Evolutionary conservation across 768 basidiomycete genomes (phyloP).

Genomic region (Lentinula guzmanii): DNA sequence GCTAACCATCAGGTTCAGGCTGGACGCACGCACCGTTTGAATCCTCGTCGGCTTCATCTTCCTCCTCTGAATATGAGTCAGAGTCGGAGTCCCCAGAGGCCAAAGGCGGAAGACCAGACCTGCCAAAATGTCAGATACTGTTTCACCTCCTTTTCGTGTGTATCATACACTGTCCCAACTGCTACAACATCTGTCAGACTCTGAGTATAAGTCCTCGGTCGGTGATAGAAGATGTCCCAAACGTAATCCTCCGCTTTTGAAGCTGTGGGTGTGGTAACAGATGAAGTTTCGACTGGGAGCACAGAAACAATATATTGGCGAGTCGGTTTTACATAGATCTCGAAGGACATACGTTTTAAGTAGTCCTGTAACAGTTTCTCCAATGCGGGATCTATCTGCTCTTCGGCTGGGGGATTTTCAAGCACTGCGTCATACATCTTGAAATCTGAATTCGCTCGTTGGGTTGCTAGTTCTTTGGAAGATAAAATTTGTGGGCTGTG

Average conservation of each 20-base stretch:
- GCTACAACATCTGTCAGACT: conserved; percentile 39
- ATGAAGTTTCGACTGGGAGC: conserved; percentile 12
- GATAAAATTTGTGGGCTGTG: conserved; percentile 53
- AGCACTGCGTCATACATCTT: conserved; percentile 72
- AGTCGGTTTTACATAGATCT: not conserved
- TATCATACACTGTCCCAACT: conserved; percentile 58
- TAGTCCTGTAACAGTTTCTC: conserved; percentile 78
- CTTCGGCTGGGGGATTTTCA: conserved; percentile 18
- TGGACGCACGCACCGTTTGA: conserved; percentile 56
- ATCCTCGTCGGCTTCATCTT: conserved; percentile 78
- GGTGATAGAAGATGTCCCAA: conserved; percentile 80
- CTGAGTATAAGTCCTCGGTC: conserved; percentile 53
- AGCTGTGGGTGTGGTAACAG: conserved; percentile 5
- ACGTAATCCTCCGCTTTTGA: conserved; percentile 56
- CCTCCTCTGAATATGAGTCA: conserved; percentile 58
- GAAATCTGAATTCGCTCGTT: conserved; percentile 33
- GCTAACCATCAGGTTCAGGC: not conserved
- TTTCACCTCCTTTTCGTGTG: not conserved
- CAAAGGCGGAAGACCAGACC: conserved; percentile 60
- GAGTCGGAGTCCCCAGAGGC: conserved; percentile 52
- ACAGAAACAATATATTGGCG: conserved; percentile 10
- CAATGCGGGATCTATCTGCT: conserved; percentile 51
- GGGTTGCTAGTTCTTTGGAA: conserved; percentile 37
- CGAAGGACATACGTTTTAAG: conserved; percentile 41
- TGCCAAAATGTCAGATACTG: conserved; percentile 16